Evolutionary conservation across 169 alveolate genomes (phyloP), one percentile per base, ranked within the genome.

Genomic region (Babesia bovis): DNA sequence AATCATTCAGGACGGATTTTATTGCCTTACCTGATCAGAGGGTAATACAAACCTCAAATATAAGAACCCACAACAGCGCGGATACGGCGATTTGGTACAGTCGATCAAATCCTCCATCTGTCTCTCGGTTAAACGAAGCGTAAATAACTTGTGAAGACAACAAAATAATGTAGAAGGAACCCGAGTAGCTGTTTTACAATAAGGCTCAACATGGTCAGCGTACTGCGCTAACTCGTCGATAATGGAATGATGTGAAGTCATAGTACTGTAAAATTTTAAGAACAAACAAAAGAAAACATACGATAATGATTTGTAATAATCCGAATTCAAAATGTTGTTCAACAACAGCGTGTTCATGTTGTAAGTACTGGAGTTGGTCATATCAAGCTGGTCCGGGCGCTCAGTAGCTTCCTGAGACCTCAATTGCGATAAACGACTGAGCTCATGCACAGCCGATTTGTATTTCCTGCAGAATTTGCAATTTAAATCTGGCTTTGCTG

Each of bases 131-230:
- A 87, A 56, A n/a, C 78, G 82, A 83, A 87, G 38, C 5, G 90
- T 84, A 25, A 87, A 81, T 12, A 83, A 60, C 66, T 78, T 83
- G 82, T 87, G 83, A 19, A 87, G 84, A 47, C 93, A 87, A 52
- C 93, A 87, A 50, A 87, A 87, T 21, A 87, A 73, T 23, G 93
- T 87, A 6, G 93, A 87, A 3, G 93, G 93, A 1, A 89, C 90
- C 30, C 90, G 65, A 28, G 83, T 83, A n/a, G 90, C 83, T 1
- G 91, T 85, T 47, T 71, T 53, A 59, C 93, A 87, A 51, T 83
- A 87, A 33, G 93, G 93, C 68, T 87, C 93, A 17, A 75, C 90
- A 55, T 87, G 93, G 56, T 85, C 84, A 4, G 89, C 93, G 77
- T 82, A 84, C 67, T 83, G 85, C 35, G 65, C 86, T 50, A 87